phyloP scores from a whole-genome alignment of 2,329 filamentous ascomycete genomes.

The Leptographium wingfieldii region DNA sequence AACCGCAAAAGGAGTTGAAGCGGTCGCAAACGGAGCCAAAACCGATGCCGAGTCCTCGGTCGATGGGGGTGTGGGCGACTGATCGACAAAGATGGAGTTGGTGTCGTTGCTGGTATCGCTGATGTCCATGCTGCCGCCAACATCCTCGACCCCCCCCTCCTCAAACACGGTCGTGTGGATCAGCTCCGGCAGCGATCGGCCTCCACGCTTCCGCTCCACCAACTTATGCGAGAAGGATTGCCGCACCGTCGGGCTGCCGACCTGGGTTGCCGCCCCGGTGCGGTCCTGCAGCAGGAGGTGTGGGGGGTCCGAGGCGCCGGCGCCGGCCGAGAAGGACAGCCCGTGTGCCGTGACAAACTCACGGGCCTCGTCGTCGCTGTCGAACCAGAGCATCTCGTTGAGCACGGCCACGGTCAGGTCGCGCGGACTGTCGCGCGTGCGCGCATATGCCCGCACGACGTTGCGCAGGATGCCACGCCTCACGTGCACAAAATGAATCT shows the following conservation, averaged over 20 bases:
- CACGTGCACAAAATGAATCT: slow-evolving; percentile 51
- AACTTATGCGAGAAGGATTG: slow-evolving; percentile 43
- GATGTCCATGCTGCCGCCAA: background rate
- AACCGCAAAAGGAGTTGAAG: background rate
- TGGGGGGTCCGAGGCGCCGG: slow-evolving; percentile 19
- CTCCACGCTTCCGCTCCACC: slow-evolving; percentile 48
- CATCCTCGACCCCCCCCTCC: slow-evolving; percentile 13
- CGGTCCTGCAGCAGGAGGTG: slow-evolving; percentile 34
- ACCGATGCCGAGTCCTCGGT: too few relatives aligned
- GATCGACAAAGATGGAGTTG: slow-evolving; percentile 9
- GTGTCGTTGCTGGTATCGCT: background rate
- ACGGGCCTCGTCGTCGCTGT: slow-evolving; percentile 53
- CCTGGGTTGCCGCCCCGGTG: slow-evolving; percentile 17
- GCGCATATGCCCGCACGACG: slow-evolving; percentile 40
- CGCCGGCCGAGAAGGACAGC: slow-evolving; percentile 30
- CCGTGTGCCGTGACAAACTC: slow-evolving; percentile 48
- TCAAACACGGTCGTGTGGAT: slow-evolving; percentile 44
- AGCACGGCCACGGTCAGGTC: slow-evolving; percentile 46
- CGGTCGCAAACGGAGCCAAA: background rate
- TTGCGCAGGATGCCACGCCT: slow-evolving; percentile 45
- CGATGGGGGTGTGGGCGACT: background rate
- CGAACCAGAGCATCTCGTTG: slow-evolving; percentile 51
- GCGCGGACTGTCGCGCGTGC: slow-evolving; percentile 43
- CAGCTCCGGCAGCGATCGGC: slow-evolving; percentile 36
- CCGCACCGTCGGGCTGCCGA: slow-evolving; percentile 36